Evolutionary conservation across 352 stramenopile genomes (phyloP).

Genomic region (Globisporangium cylindrosporum): DNA sequence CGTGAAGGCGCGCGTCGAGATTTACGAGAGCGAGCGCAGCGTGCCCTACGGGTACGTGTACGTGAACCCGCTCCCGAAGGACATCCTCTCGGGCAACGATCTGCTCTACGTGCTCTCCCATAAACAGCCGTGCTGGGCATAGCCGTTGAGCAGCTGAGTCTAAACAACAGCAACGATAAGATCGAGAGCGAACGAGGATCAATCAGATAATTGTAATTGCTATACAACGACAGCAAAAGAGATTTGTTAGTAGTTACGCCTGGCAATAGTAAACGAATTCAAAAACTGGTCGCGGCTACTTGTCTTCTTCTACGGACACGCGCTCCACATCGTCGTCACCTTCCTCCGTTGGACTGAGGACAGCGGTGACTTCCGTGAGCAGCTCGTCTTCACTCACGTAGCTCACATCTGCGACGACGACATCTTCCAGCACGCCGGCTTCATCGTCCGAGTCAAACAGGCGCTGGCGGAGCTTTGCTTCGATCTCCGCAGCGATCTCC

Average conservation of each 20-base stretch:
- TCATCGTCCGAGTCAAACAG: slow-evolving; percentile 42
- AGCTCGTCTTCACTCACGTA: slow-evolving; percentile 10
- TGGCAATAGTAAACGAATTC: background rate
- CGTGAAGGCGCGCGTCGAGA: slow-evolving; percentile 40
- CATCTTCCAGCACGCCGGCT: slow-evolving; percentile 18
- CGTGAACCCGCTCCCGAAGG: slow-evolving; percentile 74
- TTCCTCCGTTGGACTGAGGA: background rate
- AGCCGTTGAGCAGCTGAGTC: background rate
- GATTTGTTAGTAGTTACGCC: background rate
- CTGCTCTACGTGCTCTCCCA: slow-evolving; percentile 81
- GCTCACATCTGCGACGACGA: slow-evolving; percentile 4
- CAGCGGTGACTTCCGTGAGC: background rate
- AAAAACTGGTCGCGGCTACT: background rate
- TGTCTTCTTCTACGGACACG: slow-evolving; percentile 12
- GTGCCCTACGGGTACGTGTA: slow-evolving; percentile 84
- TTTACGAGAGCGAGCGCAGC: slow-evolving; percentile 59
- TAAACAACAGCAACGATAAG: background rate
- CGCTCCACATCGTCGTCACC: background rate
- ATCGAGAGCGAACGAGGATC: background rate
- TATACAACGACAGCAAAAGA: background rate
- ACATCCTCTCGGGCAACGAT: slow-evolving; percentile 77
- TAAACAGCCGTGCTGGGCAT: slow-evolving; percentile 73
- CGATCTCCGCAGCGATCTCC: slow-evolving; percentile 64
- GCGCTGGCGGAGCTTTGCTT: slow-evolving; percentile 60
- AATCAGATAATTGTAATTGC: background rate